Conservation (phyloP, 345 rosid species). For the Rhodomyrtus tomentosa region DNA sequence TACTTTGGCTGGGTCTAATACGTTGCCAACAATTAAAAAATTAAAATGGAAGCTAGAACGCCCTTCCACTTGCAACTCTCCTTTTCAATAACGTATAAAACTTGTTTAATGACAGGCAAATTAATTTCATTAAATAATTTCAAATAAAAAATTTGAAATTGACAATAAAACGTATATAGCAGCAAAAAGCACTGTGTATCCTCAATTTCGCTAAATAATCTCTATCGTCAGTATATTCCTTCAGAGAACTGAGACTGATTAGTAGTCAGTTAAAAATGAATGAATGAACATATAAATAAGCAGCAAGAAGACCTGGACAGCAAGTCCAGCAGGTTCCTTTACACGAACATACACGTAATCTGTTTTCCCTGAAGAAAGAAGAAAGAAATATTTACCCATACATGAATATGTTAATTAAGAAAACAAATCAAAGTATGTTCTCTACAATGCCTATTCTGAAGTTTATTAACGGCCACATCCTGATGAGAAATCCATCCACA, state of each 20-base stretch:
- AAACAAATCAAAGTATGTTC: not conserved
- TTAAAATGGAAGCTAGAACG: not conserved
- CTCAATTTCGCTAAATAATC: not conserved
- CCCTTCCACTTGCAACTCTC: not conserved
- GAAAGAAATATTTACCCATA: not conserved
- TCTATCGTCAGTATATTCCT: not conserved
- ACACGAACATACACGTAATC: constrained; percentile 66
- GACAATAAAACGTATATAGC: not conserved
- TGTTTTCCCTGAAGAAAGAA: constrained; percentile 56
- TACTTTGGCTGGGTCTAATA: not conserved
- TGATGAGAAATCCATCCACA: not conserved
- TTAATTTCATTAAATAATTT: not conserved
- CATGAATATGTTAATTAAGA: not conserved
- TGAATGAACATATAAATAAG: constrained; percentile 8
- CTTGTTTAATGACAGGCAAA: not conserved
- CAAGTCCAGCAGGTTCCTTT: constrained; percentile 59
- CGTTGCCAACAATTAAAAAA: not conserved
- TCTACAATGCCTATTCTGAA: not conserved
- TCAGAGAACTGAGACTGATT: not conserved
- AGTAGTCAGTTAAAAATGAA: not conserved
- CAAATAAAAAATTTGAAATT: not conserved
- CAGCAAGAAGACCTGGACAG: constrained; percentile 52
- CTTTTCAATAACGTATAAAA: not conserved
- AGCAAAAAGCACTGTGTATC: not conserved
- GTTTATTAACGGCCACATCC: not conserved